A percentile compares a stretch with the other conserved stretches of the same genome.
Evolutionary conservation across 202 grass and related monocot genomes (phyloP).

Genomic region (Panicum virgatum): DNA sequence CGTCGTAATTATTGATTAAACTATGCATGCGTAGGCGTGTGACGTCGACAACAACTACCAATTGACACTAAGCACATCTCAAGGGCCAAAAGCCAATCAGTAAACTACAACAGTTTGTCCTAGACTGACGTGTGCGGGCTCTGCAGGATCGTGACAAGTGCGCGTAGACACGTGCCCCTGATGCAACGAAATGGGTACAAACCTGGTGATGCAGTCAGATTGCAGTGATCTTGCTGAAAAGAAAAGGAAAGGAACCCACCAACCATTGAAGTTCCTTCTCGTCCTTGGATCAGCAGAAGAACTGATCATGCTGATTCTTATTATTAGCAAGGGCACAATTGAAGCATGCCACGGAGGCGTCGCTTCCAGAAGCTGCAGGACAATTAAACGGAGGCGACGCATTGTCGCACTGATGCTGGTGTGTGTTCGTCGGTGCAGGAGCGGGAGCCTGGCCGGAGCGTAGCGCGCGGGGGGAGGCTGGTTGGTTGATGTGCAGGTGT

Average conservation of each 20-base stretch:
- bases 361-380: not conserved
- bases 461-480: not conserved
- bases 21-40: slow-evolving; percentile 7
- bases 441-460: no score
- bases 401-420: not conserved
- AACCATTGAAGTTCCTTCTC: not conserved
- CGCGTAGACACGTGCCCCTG: not conserved
- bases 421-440: not conserved
- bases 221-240: not conserved
- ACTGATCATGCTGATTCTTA: not conserved
- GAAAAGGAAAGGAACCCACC: not conserved
- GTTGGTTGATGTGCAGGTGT: not conserved
- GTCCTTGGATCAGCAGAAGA: not conserved
- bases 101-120: not conserved
- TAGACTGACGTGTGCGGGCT: not conserved
- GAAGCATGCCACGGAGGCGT: not conserved
- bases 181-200: not conserved
- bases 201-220: not conserved
- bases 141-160: not conserved
- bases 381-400: not conserved
- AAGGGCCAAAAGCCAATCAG: not conserved
- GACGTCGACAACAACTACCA: slow-evolving; percentile 2
- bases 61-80: not conserved
- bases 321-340: no score
- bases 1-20: slow-evolving; percentile 21